Evolutionary conservation across 108 stramenopile genomes (phyloP).

Genomic region (Nitzschia sp.): DNA sequence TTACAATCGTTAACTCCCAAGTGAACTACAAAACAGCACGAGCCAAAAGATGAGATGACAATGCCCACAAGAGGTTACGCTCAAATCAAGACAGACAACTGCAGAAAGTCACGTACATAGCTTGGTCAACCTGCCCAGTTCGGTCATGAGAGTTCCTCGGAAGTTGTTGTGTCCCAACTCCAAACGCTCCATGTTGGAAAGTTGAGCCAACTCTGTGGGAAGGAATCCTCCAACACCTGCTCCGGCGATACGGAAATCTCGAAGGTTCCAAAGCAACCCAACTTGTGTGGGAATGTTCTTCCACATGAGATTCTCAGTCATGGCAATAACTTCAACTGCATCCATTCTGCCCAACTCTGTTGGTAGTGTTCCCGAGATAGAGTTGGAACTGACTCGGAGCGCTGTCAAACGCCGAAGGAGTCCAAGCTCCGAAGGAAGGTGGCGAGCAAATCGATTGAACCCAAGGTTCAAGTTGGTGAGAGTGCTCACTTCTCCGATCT

Average conservation of each 20-base stretch:
- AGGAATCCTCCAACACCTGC: slow-evolving; percentile 66
- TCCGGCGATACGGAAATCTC: slow-evolving; percentile 35
- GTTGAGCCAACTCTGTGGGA: slow-evolving; percentile 61
- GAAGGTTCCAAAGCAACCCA: slow-evolving; percentile 47
- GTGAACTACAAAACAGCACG: slow-evolving; percentile 9
- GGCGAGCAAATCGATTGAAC: slow-evolving; percentile 52
- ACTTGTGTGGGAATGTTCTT: slow-evolving; percentile 55
- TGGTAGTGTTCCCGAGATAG: slow-evolving; percentile 60
- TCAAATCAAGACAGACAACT: background rate
- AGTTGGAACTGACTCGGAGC: slow-evolving; percentile 60
- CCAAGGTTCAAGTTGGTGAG: slow-evolving; percentile 58
- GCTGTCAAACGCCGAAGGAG: slow-evolving; percentile 44
- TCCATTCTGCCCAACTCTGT: slow-evolving; percentile 60
- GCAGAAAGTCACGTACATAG: slow-evolving; percentile 29
- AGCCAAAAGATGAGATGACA: background rate
- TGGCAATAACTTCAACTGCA: slow-evolving; percentile 43
- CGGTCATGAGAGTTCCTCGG: slow-evolving; percentile 52
- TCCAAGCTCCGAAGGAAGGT: slow-evolving; percentile 64
- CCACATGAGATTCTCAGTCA: slow-evolving; percentile 55
- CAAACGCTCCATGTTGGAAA: slow-evolving; percentile 57
- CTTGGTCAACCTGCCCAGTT: slow-evolving; percentile 52
- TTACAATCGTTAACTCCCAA: slow-evolving; percentile 25
- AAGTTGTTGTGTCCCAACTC: slow-evolving; percentile 60
- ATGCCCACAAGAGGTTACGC: background rate
- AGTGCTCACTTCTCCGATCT: slow-evolving; percentile 42